Conservation (phyloP, 495 filamentous ascomycete genomes). For the Choiromyces venosus region DNA sequence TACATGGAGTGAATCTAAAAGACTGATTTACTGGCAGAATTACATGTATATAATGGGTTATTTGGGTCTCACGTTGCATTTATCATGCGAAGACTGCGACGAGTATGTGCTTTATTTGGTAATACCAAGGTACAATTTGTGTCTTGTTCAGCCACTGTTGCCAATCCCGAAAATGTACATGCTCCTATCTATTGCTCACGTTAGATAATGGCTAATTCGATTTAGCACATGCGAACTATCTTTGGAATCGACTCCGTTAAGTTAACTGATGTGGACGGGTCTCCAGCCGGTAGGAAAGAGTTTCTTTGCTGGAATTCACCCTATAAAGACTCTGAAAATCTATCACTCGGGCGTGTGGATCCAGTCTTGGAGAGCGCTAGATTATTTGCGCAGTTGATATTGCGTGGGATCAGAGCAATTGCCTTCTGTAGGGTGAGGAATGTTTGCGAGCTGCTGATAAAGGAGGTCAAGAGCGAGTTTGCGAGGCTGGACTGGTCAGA, state of each 20-base stretch:
- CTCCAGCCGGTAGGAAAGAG: slow-evolving; percentile 87
- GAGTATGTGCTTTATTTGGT: slow-evolving; percentile 86
- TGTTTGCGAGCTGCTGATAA: slow-evolving; percentile 78
- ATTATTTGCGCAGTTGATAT: slow-evolving; percentile 81
- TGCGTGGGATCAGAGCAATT: slow-evolving; percentile 87
- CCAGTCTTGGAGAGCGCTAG: slow-evolving; percentile 76
- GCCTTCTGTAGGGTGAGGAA: slow-evolving; percentile 85
- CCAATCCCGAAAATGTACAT: slow-evolving; percentile 64
- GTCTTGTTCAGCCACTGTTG: slow-evolving; percentile 94
- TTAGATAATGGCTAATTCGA: slow-evolving; percentile 4
- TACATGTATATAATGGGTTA: slow-evolving; percentile 94
- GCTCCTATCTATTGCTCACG: background rate
- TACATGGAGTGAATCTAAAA: background rate
- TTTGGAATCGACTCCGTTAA: slow-evolving; percentile 80
- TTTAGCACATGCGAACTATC: slow-evolving; percentile 80
- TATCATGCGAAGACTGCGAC: slow-evolving; percentile 83
- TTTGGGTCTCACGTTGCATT: slow-evolving; percentile 92
- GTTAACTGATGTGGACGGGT: slow-evolving; percentile 85
- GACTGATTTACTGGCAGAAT: slow-evolving; percentile 57
- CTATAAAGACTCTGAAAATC: slow-evolving; percentile 83
- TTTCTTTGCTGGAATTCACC: slow-evolving; percentile 98
- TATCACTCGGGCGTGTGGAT: slow-evolving; percentile 77
- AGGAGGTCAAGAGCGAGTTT: slow-evolving; percentile 73
- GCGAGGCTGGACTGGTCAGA: slow-evolving; percentile 64
- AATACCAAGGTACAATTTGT: slow-evolving; percentile 88